These are phyloP conservation scores for Taiozyma sp. DNA, from an alignment of 1,139 yeast species.

Conservation along the genomic window DNA sequence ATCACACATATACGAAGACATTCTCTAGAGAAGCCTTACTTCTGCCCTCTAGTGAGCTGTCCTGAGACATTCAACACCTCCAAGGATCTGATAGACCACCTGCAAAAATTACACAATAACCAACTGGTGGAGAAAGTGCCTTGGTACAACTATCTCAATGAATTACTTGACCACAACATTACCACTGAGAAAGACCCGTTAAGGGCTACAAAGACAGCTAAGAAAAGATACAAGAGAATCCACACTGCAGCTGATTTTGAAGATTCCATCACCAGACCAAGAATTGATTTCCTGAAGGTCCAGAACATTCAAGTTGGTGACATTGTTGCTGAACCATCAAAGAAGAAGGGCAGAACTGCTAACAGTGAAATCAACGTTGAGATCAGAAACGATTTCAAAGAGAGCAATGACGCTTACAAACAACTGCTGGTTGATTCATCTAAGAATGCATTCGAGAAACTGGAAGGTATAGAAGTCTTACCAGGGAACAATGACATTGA, in stretches of 20 bases:
- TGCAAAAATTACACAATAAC: conserved; percentile 49
- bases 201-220: neutral
- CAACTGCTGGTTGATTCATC: conserved; percentile 9
- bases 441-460: conserved; percentile 11
- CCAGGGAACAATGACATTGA: conserved; percentile 22
- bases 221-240: conserved; percentile 5
- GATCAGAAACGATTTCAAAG: conserved; percentile 13
- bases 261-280: conserved; percentile 6
- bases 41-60: conserved; percentile 70
- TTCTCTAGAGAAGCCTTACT: conserved; percentile 64
- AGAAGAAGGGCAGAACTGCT: conserved; percentile 23
- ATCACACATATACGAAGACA: conserved; percentile 62
- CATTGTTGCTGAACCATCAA: conserved; percentile 18
- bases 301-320: conserved; percentile 20
- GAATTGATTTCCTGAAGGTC: conserved; percentile 20
- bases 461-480: conserved; percentile 15
- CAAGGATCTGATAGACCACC: conserved; percentile 62
- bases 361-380: conserved; percentile 20
- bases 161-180: neutral
- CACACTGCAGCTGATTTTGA: conserved; percentile 13
- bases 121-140: conserved; percentile 18
- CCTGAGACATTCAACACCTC: conserved; percentile 53
- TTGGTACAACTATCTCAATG: conserved; percentile 10
- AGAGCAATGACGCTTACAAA: conserved; percentile 12
- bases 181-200: neutral